Evolutionary conservation across 176 grass and related monocot species (phyloP), one percentile per base, ranked within the genome.

Genomic region (Phragmites australis): DNA sequence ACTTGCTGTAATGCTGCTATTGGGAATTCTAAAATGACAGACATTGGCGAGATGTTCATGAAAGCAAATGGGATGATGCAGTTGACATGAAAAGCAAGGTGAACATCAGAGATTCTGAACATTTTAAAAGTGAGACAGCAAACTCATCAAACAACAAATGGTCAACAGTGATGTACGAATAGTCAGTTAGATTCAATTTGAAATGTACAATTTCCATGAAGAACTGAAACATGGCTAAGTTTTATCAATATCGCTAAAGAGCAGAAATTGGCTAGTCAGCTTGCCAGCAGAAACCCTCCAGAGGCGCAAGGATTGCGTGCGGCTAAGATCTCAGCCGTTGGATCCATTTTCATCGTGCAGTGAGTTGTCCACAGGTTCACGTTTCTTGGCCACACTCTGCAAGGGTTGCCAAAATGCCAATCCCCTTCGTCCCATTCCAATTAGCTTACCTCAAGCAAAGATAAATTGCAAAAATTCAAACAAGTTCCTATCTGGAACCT

Each of bases 191-290:
- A 6, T 50, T 42, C 25, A 61, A 14, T 79, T 55, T 2, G 21
- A 23, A 63, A 70, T 40, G 11, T 27, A 19, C 4, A 63, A 50
- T 61, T 87, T 71, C 54, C 27, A 71, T 9, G 72, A 18, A 53
- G 39, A 73, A 6, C 9, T 62, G 9, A 54, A 23, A 52, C 25
- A 62, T 32, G 14, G 1, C 5, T 6, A 77, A 8, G 6, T 34
- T 61, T 19, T 27, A 62, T 12, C 3, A 19, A 60, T n/a, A 21
- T 62, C 13, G 43, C 18, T 21, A 48, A 63, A 76, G 3, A 72
- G 16, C 46, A 50, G 29, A 70, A 9, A 22, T 23, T 14, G 10
- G 1, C 3, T 23, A 67, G 64, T 2, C 4, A 6, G 26, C 46
- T 50, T 50, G 27, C 18, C 29, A 21, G 17, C 3, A 34, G 46